Percentiles rank a stretch among this genome's conserved stretches.
These are phyloP conservation scores for Phytopythium kandeliae DNA, from an alignment of 352 stramenopile genomes.

Conservation along the genomic window DNA sequence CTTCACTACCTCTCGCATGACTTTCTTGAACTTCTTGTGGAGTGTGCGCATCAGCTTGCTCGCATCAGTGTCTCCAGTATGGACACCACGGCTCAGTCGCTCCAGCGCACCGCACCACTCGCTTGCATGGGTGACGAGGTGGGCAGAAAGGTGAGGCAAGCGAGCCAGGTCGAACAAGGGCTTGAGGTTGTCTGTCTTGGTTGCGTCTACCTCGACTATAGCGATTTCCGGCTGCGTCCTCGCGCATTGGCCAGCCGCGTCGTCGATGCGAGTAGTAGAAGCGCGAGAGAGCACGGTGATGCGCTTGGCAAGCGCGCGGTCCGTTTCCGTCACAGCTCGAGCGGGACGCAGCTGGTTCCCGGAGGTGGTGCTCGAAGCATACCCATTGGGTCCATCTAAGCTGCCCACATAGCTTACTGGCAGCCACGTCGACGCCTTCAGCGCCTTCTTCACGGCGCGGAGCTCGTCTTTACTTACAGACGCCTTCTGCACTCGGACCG, in stretches of 20 bases:
- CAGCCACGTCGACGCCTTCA: constrained; percentile 35
- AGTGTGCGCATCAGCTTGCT: not conserved
- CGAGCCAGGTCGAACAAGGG: constrained; percentile 31
- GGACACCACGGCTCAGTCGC: constrained; percentile 5
- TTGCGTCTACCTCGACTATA: constrained; percentile 22
- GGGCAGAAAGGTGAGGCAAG: constrained; percentile 16
- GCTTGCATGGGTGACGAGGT: constrained; percentile 20
- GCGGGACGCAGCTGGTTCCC: constrained; percentile 12
- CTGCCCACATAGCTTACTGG: constrained; percentile 7
- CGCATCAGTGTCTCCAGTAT: constrained; percentile 10
- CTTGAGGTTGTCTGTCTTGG: constrained; percentile 15
- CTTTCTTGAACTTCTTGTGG: constrained; percentile 24
- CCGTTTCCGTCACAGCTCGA: constrained; percentile 19
- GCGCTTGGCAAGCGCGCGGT: constrained; percentile 36
- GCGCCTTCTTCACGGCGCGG: constrained; percentile 35
- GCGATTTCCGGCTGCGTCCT: constrained; percentile 15
- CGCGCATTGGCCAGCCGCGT: not conserved
- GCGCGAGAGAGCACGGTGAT: constrained; percentile 21
- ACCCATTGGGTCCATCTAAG: not conserved
- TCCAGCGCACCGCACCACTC: constrained; percentile 30
- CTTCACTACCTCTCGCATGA: constrained; percentile 18
- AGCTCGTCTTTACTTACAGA: constrained; percentile 32
- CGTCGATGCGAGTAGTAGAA: not conserved
- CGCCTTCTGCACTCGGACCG: constrained; percentile 36
- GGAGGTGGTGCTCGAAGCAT: not conserved